Conservation (phyloP, 495 filamentous ascomycete genomes). For the Hyaloscypha hepaticicola region DNA sequence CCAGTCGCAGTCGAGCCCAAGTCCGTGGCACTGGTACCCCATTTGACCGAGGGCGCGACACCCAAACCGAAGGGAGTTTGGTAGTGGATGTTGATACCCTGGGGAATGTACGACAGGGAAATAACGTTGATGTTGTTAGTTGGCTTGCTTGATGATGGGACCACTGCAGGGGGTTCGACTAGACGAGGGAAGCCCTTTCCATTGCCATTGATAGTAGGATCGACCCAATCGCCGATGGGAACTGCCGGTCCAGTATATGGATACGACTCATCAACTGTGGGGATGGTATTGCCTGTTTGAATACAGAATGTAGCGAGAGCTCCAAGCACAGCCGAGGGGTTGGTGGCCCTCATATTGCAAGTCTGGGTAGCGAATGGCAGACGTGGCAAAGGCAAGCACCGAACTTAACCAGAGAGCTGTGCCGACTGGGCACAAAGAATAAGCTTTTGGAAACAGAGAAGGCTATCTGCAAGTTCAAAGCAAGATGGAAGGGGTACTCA, state of each 20-base stretch:
- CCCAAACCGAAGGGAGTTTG: conserved; percentile 54
- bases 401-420: background rate
- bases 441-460: background rate
- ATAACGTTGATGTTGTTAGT: conserved; percentile 57
- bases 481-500: background rate
- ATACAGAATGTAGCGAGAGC: background rate
- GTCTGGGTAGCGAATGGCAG: background rate
- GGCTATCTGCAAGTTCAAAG: background rate
- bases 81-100: conserved; percentile 52
- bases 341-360: background rate
- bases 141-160: conserved; percentile 39
- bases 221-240: conserved; percentile 51
- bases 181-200: conserved; percentile 52
- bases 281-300: background rate
- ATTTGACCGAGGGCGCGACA: conserved; percentile 40
- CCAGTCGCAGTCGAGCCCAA: conserved; percentile 39
- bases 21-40: conserved; percentile 35
- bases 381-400: background rate
- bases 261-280: conserved; percentile 37
- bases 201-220: conserved; percentile 50
- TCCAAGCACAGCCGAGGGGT: background rate
- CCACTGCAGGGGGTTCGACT: conserved; percentile 55
- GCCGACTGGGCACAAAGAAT: background rate
- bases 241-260: conserved; percentile 49
- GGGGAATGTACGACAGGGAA: conserved; percentile 46